Conservation (phyloP, 2,329 filamentous ascomycete genomes). For the Colletotrichum zoysiae region DNA sequence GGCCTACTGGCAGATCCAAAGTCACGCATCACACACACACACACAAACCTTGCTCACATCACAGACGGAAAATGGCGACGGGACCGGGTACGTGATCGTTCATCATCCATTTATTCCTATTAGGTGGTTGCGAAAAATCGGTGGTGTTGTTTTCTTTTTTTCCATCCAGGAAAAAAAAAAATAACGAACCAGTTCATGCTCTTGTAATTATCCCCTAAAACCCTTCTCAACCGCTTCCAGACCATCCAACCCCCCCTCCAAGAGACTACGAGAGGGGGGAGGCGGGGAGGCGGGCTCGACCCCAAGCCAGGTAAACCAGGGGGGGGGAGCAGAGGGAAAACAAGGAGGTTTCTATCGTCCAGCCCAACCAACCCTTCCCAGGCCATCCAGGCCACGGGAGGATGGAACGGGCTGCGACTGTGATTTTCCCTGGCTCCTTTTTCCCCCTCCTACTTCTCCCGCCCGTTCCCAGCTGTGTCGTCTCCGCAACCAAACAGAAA, state of each 20-base stretch:
- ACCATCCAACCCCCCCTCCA: background rate
- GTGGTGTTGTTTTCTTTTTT: slow-evolving; percentile 44
- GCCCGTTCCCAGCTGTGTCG: slow-evolving; percentile 13
- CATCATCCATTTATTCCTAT: slow-evolving; percentile 46
- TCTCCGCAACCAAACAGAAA: slow-evolving; percentile 40
- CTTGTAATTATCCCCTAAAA: slow-evolving; percentile 39
- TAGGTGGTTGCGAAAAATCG: slow-evolving; percentile 43
- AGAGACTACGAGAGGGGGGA: background rate
- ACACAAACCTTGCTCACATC: background rate
- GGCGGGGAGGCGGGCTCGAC: slow-evolving; percentile 10
- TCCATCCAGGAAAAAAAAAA: slow-evolving; percentile 56
- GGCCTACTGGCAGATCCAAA: background rate
- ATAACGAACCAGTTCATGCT: slow-evolving; percentile 66
- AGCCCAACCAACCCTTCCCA: background rate
- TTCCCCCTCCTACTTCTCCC: background rate
- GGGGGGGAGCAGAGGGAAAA: no score
- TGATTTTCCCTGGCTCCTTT: background rate
- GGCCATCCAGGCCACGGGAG: background rate
- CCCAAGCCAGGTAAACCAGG: background rate
- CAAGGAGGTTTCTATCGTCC: background rate
- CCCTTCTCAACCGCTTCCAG: slow-evolving; percentile 9
- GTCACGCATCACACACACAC: background rate
- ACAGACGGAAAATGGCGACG: background rate
- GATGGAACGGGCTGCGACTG: background rate
- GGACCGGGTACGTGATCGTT: slow-evolving; percentile 22